A percentile compares a stretch with the other conserved stretches of the same genome.
Evolutionary conservation across 108 stramenopile genomes (phyloP).

Genomic region (Schizochytrium sp.): DNA sequence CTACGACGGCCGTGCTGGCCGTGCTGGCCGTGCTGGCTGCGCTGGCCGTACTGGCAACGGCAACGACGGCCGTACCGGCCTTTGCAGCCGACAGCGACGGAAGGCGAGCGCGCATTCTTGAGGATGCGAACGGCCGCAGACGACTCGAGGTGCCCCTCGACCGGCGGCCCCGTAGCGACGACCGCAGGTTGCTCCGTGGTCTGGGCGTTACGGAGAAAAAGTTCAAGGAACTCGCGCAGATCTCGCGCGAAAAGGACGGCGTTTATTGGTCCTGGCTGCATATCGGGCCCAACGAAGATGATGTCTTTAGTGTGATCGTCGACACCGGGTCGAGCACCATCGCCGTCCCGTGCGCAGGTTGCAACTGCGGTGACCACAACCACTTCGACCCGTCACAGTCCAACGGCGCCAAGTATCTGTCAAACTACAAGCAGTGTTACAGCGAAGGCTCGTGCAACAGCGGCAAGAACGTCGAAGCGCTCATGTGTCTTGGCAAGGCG

Average conservation of each 20-base stretch:
- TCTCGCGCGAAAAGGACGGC: neutral
- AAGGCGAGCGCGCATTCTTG: neutral
- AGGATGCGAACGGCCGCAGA: neutral
- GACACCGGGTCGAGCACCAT: neutral
- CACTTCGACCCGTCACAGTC: neutral
- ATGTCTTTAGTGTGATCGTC: conserved; percentile 11
- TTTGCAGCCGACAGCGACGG: neutral
- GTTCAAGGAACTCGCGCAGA: neutral
- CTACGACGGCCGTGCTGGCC: neutral
- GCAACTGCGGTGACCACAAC: neutral
- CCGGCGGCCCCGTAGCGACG: neutral
- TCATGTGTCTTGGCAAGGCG: neutral
- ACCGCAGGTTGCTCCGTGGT: neutral
- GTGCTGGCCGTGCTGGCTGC: neutral
- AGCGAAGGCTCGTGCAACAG: neutral
- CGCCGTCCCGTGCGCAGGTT: neutral
- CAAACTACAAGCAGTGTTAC: neutral
- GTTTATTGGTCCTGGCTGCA: neutral
- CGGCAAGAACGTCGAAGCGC: neutral
- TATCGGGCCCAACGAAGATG: neutral
- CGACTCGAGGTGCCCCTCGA: neutral
- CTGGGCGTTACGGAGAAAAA: neutral
- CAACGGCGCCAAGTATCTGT: neutral
- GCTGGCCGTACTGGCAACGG: neutral
- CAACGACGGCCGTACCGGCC: neutral